phyloP scores from a whole-genome alignment of 768 basidiomycete species.

The Stropharia rugosoannulata region DNA sequence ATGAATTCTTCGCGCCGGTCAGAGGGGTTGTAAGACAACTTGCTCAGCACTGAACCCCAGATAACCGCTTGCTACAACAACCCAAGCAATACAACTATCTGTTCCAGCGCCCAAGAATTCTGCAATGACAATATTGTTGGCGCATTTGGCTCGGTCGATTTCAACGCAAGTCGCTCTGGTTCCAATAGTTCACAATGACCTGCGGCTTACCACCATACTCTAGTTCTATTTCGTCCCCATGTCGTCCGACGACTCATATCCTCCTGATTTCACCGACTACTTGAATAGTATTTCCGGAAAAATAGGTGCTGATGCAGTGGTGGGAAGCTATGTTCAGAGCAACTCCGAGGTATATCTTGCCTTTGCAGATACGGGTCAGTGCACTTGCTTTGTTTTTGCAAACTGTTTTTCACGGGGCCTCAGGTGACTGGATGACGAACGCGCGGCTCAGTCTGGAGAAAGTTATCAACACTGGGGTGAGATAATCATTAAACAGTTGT shows the following conservation, averaged over 20 bases:
- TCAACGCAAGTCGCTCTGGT: not conserved
- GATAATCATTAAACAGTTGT: not conserved
- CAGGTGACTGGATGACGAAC: constrained; percentile 7
- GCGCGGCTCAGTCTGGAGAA: not conserved
- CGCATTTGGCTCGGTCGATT: not conserved
- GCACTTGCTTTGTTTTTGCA: not conserved
- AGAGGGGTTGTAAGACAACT: not conserved
- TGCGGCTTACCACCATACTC: not conserved
- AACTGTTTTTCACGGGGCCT: not conserved
- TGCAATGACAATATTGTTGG: not conserved
- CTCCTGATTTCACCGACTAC: not conserved
- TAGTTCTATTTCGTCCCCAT: constrained; percentile 1
- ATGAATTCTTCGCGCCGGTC: not conserved
- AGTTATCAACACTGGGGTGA: constrained; percentile 1
- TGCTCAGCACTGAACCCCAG: not conserved
- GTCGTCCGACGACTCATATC: not conserved
- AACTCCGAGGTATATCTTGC: not conserved
- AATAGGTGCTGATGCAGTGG: not conserved
- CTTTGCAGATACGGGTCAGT: not conserved
- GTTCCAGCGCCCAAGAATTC: not conserved
- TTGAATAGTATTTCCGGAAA: not conserved
- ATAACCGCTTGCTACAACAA: not conserved
- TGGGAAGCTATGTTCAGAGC: not conserved
- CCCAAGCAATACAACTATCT: not conserved
- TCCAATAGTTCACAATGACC: not conserved